These are phyloP conservation scores for Aspergillus proliferans DNA, from an alignment of 2,329 filamentous ascomycete genomes.

Conservation along the genomic window DNA sequence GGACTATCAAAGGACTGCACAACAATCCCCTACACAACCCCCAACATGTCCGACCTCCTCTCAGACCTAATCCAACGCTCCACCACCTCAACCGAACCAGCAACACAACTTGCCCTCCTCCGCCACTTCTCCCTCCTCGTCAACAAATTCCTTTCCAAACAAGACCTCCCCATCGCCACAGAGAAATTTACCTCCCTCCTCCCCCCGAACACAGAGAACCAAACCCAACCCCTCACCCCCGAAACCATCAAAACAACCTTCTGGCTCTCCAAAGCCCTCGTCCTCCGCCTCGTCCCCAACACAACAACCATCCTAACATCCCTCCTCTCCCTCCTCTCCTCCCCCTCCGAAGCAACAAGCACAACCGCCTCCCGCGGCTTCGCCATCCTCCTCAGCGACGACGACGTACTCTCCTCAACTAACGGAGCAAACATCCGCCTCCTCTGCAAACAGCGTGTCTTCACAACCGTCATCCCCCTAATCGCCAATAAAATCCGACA, in stretches of 20 bases:
- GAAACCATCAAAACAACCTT: slow-evolving; percentile 52
- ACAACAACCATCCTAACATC: slow-evolving; percentile 47
- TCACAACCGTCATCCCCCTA: slow-evolving; percentile 53
- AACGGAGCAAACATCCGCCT: slow-evolving; percentile 59
- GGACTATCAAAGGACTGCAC: slow-evolving; percentile 40
- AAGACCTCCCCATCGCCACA: slow-evolving; percentile 25
- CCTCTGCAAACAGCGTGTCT: slow-evolving; percentile 58
- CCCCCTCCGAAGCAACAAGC: slow-evolving; percentile 43
- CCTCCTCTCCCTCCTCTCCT: slow-evolving; percentile 41
- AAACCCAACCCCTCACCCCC: slow-evolving; percentile 23
- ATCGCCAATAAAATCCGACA: slow-evolving; percentile 50
- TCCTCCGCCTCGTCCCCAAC: slow-evolving; percentile 47
- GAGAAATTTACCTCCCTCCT: slow-evolving; percentile 29
- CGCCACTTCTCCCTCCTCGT: slow-evolving; percentile 37
- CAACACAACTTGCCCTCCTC: slow-evolving; percentile 36
- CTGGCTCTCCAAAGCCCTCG: slow-evolving; percentile 55
- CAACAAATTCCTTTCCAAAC: slow-evolving; percentile 37
- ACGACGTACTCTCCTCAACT: slow-evolving; percentile 54
- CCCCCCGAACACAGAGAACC: slow-evolving; percentile 9
- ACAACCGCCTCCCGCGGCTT: slow-evolving; percentile 52
- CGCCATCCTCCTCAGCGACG: slow-evolving; percentile 52
- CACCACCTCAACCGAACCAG: slow-evolving; percentile 22
- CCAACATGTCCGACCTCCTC: slow-evolving; percentile 30
- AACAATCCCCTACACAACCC: slow-evolving; percentile 24
- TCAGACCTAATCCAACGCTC: slow-evolving; percentile 31